A percentile compares a stretch with the other conserved stretches of the same genome.
phyloP scores from a whole-genome alignment of 345 rosid species.

The Punica granatum region DNA sequence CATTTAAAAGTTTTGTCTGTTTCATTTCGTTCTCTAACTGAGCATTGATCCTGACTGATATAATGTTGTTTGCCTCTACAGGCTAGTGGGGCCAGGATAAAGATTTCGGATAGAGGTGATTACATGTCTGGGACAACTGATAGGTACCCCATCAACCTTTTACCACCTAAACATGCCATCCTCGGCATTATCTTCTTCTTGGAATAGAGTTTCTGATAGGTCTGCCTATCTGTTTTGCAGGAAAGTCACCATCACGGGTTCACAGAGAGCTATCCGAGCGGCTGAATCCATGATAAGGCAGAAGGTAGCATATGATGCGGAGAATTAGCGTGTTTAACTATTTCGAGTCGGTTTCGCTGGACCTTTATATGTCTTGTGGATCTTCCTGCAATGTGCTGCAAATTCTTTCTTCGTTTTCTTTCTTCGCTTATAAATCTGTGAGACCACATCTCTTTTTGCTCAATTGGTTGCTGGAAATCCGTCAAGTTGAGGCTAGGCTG shows the following conservation, averaged over 20 bases:
- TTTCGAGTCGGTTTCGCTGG: neutral
- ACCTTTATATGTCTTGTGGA: slow-evolving; percentile 1
- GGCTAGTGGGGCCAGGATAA: slow-evolving; percentile 91
- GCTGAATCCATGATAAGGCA: slow-evolving; percentile 94
- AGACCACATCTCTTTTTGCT: neutral
- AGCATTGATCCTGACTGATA: neutral
- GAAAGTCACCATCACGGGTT: slow-evolving; percentile 91
- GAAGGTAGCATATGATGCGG: slow-evolving; percentile 81
- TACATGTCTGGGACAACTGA: slow-evolving; percentile 87
- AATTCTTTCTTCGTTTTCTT: neutral
- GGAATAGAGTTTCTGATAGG: neutral
- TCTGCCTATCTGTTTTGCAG: slow-evolving; percentile 24
- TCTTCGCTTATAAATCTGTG: neutral
- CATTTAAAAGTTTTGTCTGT: neutral
- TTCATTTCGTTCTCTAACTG: neutral
- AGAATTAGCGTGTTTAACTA: slow-evolving; percentile 31
- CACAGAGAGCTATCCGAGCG: slow-evolving; percentile 73
- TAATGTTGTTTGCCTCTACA: slow-evolving; percentile 21
- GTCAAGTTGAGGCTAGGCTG: neutral
- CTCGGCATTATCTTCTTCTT: neutral
- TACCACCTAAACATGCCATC: neutral
- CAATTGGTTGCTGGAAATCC: neutral
- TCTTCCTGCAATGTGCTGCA: slow-evolving; percentile 6
- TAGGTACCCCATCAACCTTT: slow-evolving; percentile 36
- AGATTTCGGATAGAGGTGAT: slow-evolving; percentile 95